Percentiles rank a stretch among this genome's conserved stretches.
These are phyloP conservation scores for Rhizopus microsporus DNA, from an alignment of 371 early-diverging fungal species.

Conservation along the genomic window DNA sequence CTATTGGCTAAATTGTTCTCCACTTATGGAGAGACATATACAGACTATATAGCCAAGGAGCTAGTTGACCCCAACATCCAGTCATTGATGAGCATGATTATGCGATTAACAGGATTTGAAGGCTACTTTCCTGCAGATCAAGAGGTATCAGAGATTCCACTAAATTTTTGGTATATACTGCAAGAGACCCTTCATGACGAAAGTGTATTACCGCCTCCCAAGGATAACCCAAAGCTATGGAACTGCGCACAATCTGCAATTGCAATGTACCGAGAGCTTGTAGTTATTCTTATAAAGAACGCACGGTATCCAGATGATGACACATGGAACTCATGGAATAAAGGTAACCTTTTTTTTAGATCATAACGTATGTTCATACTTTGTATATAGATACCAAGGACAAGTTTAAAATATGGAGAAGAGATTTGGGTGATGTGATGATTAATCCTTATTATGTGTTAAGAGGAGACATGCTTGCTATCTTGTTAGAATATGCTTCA, in stretches of 20 bases:
- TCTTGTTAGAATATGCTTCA: slow-evolving; percentile 56
- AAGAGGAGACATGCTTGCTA: slow-evolving; percentile 61
- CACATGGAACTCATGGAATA: slow-evolving; percentile 61
- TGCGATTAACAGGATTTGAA: slow-evolving; percentile 69
- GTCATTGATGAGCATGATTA: slow-evolving; percentile 61
- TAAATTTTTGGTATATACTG: slow-evolving; percentile 74
- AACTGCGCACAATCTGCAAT: slow-evolving; percentile 38
- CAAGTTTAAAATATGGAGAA: slow-evolving; percentile 68
- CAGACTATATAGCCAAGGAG: slow-evolving; percentile 56
- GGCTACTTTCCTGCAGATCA: slow-evolving; percentile 76
- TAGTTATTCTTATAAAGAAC: slow-evolving; percentile 54
- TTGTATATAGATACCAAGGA: slow-evolving; percentile 52
- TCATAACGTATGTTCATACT: background rate
- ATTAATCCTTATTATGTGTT: slow-evolving; percentile 73
- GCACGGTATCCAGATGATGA: slow-evolving; percentile 59
- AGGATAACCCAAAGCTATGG: slow-evolving; percentile 26
- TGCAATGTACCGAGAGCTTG: slow-evolving; percentile 54
- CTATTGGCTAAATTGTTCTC: slow-evolving; percentile 62
- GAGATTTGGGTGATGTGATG: slow-evolving; percentile 76
- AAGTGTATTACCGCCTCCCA: slow-evolving; percentile 27
- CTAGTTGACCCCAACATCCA: slow-evolving; percentile 50
- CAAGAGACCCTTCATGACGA: slow-evolving; percentile 67
- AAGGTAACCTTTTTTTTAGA: slow-evolving; percentile 39
- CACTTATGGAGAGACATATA: slow-evolving; percentile 72
- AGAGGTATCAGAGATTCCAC: slow-evolving; percentile 68